Evolutionary conservation across 331 rosid genomes (phyloP).

Genomic region (Prunus yedoensis): DNA sequence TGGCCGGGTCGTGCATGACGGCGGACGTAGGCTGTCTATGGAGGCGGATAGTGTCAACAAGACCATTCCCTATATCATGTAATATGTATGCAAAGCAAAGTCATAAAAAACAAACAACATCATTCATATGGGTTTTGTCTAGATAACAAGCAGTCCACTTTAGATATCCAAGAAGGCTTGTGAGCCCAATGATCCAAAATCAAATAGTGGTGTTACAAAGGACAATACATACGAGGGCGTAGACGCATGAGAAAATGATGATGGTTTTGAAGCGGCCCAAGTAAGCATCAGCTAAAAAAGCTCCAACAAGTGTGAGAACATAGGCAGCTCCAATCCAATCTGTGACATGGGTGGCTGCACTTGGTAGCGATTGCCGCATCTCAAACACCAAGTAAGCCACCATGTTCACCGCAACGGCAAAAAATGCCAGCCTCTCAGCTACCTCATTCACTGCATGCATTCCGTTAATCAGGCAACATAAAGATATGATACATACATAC

Average conservation of each 20-base stretch:
- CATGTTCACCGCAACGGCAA: conserved; percentile 55
- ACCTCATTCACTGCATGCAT: conserved; percentile 45
- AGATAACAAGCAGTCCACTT: too few species aligned
- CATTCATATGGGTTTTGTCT: too few species aligned
- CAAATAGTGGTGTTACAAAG: background rate
- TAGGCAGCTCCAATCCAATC: conserved; percentile 67
- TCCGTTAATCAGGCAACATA: background rate
- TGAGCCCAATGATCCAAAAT: too few species aligned
- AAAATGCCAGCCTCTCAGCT: conserved; percentile 56
- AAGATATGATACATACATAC: too few species aligned
- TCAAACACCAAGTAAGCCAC: conserved; percentile 43
- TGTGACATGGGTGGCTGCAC: conserved; percentile 51
- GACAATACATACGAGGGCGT: conserved; percentile 25
- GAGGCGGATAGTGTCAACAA: conserved; percentile 54
- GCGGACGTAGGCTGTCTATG: conserved; percentile 40
- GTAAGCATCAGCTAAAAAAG: conserved; percentile 63
- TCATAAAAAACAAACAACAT: too few species aligned
- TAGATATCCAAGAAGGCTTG: too few species aligned
- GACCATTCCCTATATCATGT: conserved; percentile 42
- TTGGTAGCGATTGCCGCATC: conserved; percentile 49
- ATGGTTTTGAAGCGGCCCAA: conserved; percentile 68
- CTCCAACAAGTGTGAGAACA: conserved; percentile 51
- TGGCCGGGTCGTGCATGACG: conserved; percentile 32
- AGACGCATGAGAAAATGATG: conserved; percentile 43
- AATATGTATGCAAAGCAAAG: too few species aligned